phyloP scores from a whole-genome alignment of 73 alveolate species.

The Uronychia binucleata region DNA sequence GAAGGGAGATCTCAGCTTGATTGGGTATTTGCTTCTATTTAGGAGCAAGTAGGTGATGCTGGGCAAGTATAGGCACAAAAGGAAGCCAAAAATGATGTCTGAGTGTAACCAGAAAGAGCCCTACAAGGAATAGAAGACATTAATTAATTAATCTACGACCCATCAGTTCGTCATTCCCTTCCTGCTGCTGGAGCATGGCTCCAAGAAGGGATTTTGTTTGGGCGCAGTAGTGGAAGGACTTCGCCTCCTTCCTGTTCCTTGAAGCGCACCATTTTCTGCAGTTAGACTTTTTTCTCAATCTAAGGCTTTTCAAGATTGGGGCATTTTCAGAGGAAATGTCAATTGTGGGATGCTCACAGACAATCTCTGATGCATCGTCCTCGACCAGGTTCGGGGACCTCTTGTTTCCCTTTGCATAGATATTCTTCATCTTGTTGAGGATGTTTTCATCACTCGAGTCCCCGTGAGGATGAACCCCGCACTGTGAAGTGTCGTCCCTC shows the following conservation, averaged over 20 bases:
- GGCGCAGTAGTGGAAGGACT: too few relatives aligned
- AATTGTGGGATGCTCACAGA: background rate
- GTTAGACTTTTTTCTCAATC: too few relatives aligned
- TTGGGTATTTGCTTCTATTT: background rate
- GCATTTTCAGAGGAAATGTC: background rate
- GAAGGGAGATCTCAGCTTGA: background rate
- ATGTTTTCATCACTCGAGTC: background rate
- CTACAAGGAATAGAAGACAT: background rate
- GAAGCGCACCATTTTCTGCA: too few relatives aligned
- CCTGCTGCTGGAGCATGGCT: background rate
- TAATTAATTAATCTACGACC: background rate
- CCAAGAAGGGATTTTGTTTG: too few relatives aligned
- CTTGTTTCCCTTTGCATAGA: background rate
- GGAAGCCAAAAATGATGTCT: background rate
- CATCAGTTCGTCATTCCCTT: background rate
- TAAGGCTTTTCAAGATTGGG: background rate
- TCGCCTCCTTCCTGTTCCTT: too few relatives aligned
- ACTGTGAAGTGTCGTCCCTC: background rate
- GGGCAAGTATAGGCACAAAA: background rate
- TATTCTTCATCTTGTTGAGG: background rate
- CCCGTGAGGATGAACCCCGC: background rate
- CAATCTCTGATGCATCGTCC: background rate
- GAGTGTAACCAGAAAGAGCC: background rate
- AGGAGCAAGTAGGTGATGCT: background rate
- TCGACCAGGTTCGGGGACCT: background rate